Conservation (phyloP, 1,284 basidiomycete genomes). For the Stereum hirsutum region DNA sequence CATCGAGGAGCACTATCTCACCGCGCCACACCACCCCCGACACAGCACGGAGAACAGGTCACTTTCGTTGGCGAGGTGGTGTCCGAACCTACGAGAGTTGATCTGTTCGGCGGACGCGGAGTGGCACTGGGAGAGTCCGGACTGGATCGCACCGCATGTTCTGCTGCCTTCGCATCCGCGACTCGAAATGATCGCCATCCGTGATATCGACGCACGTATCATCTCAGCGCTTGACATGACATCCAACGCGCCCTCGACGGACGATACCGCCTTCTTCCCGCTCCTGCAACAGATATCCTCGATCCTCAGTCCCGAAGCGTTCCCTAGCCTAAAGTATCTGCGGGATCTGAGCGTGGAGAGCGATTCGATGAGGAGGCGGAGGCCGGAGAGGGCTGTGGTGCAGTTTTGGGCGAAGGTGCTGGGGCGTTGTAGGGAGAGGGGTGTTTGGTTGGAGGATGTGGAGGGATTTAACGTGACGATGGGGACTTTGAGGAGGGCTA, state of each 20-base stretch:
- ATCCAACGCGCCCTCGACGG: constrained; percentile 17
- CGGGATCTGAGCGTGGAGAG: constrained; percentile 41
- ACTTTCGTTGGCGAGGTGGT: constrained; percentile 50
- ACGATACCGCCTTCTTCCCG: constrained; percentile 49
- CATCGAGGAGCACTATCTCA: constrained; percentile 55
- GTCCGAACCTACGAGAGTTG: constrained; percentile 56
- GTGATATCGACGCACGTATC: constrained; percentile 58
- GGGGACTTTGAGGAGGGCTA: constrained; percentile 19
- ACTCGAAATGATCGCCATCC: constrained; percentile 58
- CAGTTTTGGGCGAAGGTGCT: constrained; percentile 44
- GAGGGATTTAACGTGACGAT: constrained; percentile 28
- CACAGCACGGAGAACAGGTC: constrained; percentile 15
- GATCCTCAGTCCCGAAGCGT: constrained; percentile 46
- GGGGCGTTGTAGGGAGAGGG: constrained; percentile 33
- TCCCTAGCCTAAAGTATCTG: constrained; percentile 51
- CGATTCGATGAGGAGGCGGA: constrained; percentile 20
- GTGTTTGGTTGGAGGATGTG: constrained; percentile 50
- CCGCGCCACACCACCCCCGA: constrained; percentile 27
- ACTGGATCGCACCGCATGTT: constrained; percentile 73
- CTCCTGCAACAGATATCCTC: constrained; percentile 55
- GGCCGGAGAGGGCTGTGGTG: constrained; percentile 24
- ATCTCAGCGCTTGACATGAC: constrained; percentile 26
- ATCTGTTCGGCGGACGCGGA: constrained; percentile 67
- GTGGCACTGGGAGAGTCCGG: constrained; percentile 70
- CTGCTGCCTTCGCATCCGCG: constrained; percentile 53